Evolutionary conservation across 352 stramenopile species (phyloP).

Genomic region (Pythium brassicae): DNA sequence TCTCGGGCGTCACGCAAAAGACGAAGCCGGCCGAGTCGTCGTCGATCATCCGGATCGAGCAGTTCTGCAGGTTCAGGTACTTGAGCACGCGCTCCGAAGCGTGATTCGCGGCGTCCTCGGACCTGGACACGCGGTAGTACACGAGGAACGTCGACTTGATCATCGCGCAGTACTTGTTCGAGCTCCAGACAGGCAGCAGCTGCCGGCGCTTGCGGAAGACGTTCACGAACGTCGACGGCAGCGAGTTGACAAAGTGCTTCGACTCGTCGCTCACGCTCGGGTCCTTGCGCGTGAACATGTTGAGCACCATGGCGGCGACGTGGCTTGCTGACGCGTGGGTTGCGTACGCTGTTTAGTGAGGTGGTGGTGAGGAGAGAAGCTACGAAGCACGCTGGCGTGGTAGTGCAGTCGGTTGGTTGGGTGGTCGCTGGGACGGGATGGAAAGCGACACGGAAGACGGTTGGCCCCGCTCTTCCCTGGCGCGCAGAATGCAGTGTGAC

Average conservation of each 20-base stretch:
- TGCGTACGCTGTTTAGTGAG: too few relatives aligned
- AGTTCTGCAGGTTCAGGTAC: constrained; percentile 77
- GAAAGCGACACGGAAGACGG: neutral
- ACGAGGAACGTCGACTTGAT: constrained; percentile 86
- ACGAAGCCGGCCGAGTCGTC: constrained; percentile 73
- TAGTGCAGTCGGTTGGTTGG: too few relatives aligned
- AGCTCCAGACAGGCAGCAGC: constrained; percentile 77
- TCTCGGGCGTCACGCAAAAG: constrained; percentile 69
- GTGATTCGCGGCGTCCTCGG: constrained; percentile 29
- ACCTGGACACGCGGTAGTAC: constrained; percentile 73
- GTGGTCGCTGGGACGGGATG: neutral
- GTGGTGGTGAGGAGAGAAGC: neutral
- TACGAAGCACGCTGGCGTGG: neutral
- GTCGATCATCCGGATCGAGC: constrained; percentile 72
- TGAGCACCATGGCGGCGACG: constrained; percentile 54
- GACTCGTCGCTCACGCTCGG: constrained; percentile 66
- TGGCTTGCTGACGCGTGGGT: neutral
- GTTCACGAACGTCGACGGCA: constrained; percentile 80
- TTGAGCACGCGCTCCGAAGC: constrained; percentile 31
- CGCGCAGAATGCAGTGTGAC: constrained; percentile 1
- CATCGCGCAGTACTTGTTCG: constrained; percentile 82
- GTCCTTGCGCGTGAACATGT: constrained; percentile 76
- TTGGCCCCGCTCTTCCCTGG: neutral
- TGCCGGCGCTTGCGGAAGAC: constrained; percentile 83
- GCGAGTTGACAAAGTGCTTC: constrained; percentile 80